Evolutionary conservation across 1,284 basidiomycete genomes (phyloP), one percentile per base, ranked within the genome.

Genomic region (Fomitopsis schrenkii): DNA sequence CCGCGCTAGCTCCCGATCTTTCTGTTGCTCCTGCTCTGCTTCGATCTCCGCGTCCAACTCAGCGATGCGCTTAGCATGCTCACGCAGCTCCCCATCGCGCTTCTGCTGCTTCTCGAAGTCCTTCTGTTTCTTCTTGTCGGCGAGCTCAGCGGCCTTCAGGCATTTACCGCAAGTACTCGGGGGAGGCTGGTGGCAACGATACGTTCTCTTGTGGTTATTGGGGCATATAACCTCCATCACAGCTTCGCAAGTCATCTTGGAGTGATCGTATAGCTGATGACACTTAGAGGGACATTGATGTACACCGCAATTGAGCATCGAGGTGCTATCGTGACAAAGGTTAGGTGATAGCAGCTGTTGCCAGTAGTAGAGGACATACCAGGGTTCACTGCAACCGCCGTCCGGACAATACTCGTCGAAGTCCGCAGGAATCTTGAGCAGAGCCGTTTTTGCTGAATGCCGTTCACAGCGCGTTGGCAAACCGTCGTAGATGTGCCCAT

Each of bases 381-480:
- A 88, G 33, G 79, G 77, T 62, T 81, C 76, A 2, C 66, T 73
- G 62, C 87, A 89, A 1, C 87, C 87, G 3, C 87, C 87, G 55
- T 87, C 84, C 0, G 86, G 87, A 64, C 77, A 79, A 30, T 76
- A 66, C 5, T 63, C 63, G 8, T 85, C 82, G 59, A 89, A 89
- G 7, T 87, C 80, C 1, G 59, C 70, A 0, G 82, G 72, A 1
- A 62, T 46, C 22, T 67, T 69, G 7, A 88, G 66, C 19, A 77
- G 59, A 0, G 72, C 72, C 0, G 62, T 78, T 22, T 74, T 74
- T 48, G 77, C 68, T 0, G 80, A 79, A 67, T 89, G 87, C 2
- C 75, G 75, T 62, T 85, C 79, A 63, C 87, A 89, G 59, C 70
- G 71, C 19, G 82, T 73, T 5, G 87, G 87, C 40, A 89, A 74